Conservation (phyloP, 179 eudicot genomes). For the Silene noctiflora region DNA sequence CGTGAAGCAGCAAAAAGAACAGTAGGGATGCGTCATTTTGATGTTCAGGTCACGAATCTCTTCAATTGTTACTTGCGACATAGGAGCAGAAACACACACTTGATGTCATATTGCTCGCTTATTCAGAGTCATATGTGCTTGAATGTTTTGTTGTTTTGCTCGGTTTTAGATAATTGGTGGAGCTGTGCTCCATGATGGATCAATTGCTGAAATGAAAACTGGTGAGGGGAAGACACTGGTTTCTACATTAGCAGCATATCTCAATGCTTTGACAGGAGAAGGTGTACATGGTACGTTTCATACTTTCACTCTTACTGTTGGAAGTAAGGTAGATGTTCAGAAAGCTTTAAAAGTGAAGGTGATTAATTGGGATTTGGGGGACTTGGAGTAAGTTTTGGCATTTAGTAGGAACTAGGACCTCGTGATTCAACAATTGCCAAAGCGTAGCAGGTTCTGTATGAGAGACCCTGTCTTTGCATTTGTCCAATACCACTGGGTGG, state of each 20-base stretch:
- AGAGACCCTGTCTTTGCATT: neutral
- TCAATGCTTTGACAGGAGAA: constrained; percentile 91
- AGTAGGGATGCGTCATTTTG: constrained; percentile 99
- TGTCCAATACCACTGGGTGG: neutral
- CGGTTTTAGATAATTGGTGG: constrained; percentile 82
- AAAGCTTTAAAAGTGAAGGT: neutral
- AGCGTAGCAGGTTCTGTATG: neutral
- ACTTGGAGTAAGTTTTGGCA: neutral
- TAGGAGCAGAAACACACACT: neutral
- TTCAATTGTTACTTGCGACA: constrained; percentile 1
- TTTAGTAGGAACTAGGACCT: neutral
- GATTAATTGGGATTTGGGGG: neutral
- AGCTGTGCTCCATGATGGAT: constrained; percentile 97
- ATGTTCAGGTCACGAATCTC: constrained; percentile 71
- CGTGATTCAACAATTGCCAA: neutral
- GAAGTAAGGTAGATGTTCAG: neutral
- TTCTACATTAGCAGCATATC: constrained; percentile 97
- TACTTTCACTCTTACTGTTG: neutral
- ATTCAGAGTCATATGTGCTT: neutral
- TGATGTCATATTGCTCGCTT: neutral
- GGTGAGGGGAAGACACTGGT: constrained; percentile 99
- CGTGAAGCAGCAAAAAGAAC: constrained; percentile 97
- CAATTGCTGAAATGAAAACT: constrained; percentile 99
- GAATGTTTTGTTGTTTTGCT: constrained; percentile 13
- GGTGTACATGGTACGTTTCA: constrained; percentile 85